Evolutionary conservation across 2,329 filamentous ascomycete genomes (phyloP), one percentile per base, ranked within the genome.

Genomic region (Fusarium zealandicum): DNA sequence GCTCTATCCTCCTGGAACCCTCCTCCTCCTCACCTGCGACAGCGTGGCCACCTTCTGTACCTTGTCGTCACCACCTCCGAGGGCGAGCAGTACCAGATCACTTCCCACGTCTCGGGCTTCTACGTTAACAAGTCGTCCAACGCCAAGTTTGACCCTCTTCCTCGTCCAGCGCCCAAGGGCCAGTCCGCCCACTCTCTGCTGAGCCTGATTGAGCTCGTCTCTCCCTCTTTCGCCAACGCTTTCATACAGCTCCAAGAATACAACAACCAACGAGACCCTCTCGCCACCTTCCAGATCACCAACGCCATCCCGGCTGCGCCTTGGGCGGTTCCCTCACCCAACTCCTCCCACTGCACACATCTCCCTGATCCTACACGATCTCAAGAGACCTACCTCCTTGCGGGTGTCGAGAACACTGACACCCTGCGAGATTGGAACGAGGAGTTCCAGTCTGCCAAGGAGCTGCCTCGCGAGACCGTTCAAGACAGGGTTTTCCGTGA

Each of bases 341-440:
- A 82, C 11, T 88, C 87, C 6, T 73, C 85, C 6, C 75, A 87
- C 58, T 87, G 82, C 68, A 78, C 84, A 52, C 95, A 99, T 73
- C 84, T 89, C 68, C 74, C 93, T 18, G 95, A 99, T 72, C 84
- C 92, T 58, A 91, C 93, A 17, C 86, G 96, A 49, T 90, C 93
- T 17, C 95, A 99, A 76, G 95, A 99, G 79, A 90, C 90, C 41
- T 97, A 91, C 71, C 80, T 99, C 55, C 87, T 98, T 55, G 85
- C 90, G 16, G 96, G 96, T 25, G 88, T 93, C 20, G 95, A 99
- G 69, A 96, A 93, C 72, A 91, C 92, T 0, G 95, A 99, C 70
- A 96, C 92, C 5, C 80, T 99, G 59, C 87, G 95, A 53, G 95
- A 99, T 74, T 99, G 96, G 93, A 99, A 99, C 68, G 95, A 99